Base-by-base conservation (phyloP, 2,329 filamentous ascomycete genomes). In the Fonsecaea erecta region DNA sequence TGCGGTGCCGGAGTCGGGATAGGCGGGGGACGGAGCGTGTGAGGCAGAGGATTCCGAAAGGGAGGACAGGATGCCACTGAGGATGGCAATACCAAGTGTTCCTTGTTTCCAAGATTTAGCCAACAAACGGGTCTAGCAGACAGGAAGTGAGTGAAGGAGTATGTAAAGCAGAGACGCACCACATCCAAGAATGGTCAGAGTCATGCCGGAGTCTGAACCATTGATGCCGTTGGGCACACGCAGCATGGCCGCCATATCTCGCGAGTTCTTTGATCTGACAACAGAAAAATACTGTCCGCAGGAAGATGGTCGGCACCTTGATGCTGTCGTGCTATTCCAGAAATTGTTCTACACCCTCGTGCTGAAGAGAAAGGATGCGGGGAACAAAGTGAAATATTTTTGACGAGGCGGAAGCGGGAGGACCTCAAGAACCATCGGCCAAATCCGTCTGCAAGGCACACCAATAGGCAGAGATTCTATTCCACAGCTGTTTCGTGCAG, bases 61-160 rank as follows among this genome's bases (percentile, higher is more conserved):
- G 11, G 90, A 91, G 66, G 86, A 82, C 71, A 96, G 85, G 74
- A 97, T 89, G 69, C 92, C 92, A 61, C 86, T 88, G 63, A 96
- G 85, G 71, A 96, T 93, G 64, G 91, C 91, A 66, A 91, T 91
- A 65, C 92, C 92, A 87, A 96, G 91, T 60, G 88, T 93, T 70
- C 91, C 90, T 93, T 55, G 2, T 66, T 32, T 4, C 35, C 11
- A 40, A 24, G 1, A 5, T 16, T 28, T 18, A 48, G 48, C 51
- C 21, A 64, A 30, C 52, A 26, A 18, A 30, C 4, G n/a, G 5
- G 11, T 53, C 32, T 43, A 34, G 26, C 26, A 52, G 26, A 18
- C 34, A 4, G 54, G 28, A 24, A 60, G 48, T 16, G n/a, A n/a
- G n/a, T 48, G 18, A 24, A 24, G 18, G 43, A 48, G 24, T 4